phyloP scores from a whole-genome alignment of 1,284 basidiomycete genomes.

The Moniliella sp. region DNA sequence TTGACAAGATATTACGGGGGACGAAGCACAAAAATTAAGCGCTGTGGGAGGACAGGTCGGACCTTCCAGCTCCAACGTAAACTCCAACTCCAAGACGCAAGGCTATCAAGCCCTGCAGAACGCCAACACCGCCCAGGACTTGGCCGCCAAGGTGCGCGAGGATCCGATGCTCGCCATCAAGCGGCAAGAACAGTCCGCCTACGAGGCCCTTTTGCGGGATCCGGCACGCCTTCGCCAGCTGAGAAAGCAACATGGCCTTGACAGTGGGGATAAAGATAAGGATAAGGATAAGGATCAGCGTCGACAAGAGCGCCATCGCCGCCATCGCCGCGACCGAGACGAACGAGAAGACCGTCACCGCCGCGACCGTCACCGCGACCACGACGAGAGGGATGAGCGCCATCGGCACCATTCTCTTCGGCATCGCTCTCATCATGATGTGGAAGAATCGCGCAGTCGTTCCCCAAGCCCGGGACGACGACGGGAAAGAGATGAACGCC shows the following conservation, averaged over 20 bases:
- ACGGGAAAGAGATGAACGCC: no score
- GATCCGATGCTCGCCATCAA: constrained; percentile 90
- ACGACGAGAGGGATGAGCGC: constrained; percentile 3
- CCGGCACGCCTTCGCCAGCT: constrained; percentile 52
- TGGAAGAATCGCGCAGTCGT: constrained; percentile 3
- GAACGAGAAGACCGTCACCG: constrained; percentile 3
- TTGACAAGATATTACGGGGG: constrained; percentile 73
- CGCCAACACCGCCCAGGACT: constrained; percentile 69
- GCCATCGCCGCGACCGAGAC: constrained; percentile 4
- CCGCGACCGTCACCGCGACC: constrained; percentile 6
- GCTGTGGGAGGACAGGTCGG: neutral
- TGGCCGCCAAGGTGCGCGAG: constrained; percentile 77
- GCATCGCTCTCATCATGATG: no score
- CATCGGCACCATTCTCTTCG: no score
- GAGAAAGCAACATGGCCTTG: constrained; percentile 44
- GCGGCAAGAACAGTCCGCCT: constrained; percentile 81
- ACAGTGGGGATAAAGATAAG: constrained; percentile 34
- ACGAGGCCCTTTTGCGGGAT: constrained; percentile 69
- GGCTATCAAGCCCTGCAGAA: constrained; percentile 15
- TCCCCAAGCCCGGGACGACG: no score
- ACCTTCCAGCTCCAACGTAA: no score
- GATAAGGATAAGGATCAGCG: constrained; percentile 3
- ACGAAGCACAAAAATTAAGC: constrained; percentile 47
- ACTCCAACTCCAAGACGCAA: no score
- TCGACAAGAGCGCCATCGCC: constrained; percentile 11